phyloP scores from a whole-genome alignment of 2,329 filamentous ascomycete genomes.

The Diaporthe vexans region DNA sequence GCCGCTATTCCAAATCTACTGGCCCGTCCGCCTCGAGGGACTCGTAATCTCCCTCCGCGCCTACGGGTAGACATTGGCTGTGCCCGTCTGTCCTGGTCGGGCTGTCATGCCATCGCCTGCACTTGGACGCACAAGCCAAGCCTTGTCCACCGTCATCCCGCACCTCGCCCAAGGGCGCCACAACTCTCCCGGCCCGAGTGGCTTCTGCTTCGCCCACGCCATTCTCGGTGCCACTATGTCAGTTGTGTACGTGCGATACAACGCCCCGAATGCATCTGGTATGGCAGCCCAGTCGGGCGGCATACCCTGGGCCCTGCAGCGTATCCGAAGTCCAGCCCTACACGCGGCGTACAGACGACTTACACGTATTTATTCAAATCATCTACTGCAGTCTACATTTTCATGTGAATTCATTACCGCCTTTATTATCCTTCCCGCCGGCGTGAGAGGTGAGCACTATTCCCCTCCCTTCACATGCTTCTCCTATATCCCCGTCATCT shows the following conservation, averaged over 20 bases:
- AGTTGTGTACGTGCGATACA: neutral
- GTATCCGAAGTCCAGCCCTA: conserved; percentile 9
- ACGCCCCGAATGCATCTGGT: neutral
- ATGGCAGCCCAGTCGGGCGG: neutral
- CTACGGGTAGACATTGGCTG: conserved; percentile 9
- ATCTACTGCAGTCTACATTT: neutral
- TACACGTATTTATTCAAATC: neutral
- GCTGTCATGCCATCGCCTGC: conserved; percentile 1
- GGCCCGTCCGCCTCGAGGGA: neutral
- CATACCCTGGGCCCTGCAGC: conserved; percentile 11
- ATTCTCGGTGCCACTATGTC: neutral
- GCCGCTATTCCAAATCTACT: conserved; percentile 23
- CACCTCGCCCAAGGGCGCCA: conserved; percentile 1
- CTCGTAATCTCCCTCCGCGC: conserved; percentile 2
- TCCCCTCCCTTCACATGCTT: conserved; percentile 5
- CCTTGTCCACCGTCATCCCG: conserved; percentile 25
- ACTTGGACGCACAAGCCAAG: conserved; percentile 12
- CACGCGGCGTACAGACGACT: neutral
- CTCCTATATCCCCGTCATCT: conserved; percentile 15
- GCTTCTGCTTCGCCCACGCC: conserved; percentile 21
- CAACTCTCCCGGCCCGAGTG: conserved; percentile 10
- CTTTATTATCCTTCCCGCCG: conserved; percentile 8
- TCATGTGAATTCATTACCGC: neutral
- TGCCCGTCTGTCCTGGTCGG: neutral
- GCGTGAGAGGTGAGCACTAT: neutral